Evolutionary conservation across 1,284 basidiomycete genomes (phyloP), one percentile per base, ranked within the genome.

Genomic region (Rhodotorula sp.): DNA sequence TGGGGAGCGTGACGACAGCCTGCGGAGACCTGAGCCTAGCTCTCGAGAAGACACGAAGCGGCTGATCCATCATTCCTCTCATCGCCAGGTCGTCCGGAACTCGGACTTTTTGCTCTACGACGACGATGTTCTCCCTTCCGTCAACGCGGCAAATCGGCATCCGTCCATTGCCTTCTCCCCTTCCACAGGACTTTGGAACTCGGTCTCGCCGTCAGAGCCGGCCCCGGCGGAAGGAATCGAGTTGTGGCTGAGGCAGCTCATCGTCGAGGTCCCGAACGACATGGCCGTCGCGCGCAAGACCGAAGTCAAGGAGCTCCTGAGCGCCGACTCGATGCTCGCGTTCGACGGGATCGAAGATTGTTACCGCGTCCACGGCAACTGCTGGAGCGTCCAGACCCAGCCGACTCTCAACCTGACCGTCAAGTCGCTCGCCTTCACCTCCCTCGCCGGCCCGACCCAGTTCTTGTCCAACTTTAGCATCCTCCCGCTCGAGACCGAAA

Each of bases 61-160:
- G 10, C 67, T 60, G 54, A 65, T 45, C 5, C 50, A 21, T 3
- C 15, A 2, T 49, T 10, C n/a, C 8, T 26, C 1, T 48, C 12
- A 21, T 14, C 34, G 60, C n/a, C 69, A 76, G 75, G 70, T 76
- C 61, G 75, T 76, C 5, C 70, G 73, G 16, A 65, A 61, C 26
- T 75, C 75, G 15, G 75, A 76, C 50, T 76, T 76, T 67, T 67
- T 76, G 15, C 66, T 76, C 38, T 70, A 74, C 67, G 73, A 74
- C 65, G 71, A 75, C 54, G 66, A 68, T 43, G 62, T 69, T 48
- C 45, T 69, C 26, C 69, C 65, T 2, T 43, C 60, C 48, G 45
- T 61, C 45, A 59, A 50, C 60, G 55, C 69, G 21, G 49, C 64
- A 26, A 67, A 70, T 50, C 68, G 65, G 16, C 69, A 71, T 48